A percentile compares a stretch with the other conserved stretches of the same genome.
Evolutionary conservation across 2,329 filamentous ascomycete genomes (phyloP).

Genomic region (Fusarium mundagurra): DNA sequence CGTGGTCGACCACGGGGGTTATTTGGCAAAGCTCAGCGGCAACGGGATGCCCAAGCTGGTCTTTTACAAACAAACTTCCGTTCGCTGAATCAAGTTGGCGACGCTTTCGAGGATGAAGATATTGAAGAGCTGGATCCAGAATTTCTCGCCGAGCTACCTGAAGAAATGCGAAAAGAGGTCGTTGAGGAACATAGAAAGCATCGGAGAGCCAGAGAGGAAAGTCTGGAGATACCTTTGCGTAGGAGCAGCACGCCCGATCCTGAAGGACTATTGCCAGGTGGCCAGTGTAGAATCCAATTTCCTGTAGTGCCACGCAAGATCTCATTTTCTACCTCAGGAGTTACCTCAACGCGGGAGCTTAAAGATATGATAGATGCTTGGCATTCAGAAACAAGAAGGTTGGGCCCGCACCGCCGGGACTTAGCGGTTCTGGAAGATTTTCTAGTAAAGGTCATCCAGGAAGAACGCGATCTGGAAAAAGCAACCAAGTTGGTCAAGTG

Average conservation of each 20-base stretch:
- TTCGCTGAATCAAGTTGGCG: slow-evolving; percentile 48
- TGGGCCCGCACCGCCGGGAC: slow-evolving; percentile 84
- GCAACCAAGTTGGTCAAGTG: slow-evolving; percentile 75
- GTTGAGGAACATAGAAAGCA: slow-evolving; percentile 72
- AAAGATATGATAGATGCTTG: slow-evolving; percentile 80
- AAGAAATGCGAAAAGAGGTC: slow-evolving; percentile 81
- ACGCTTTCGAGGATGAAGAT: slow-evolving; percentile 47
- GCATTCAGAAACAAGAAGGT: slow-evolving; percentile 74
- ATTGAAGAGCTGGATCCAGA: slow-evolving; percentile 69
- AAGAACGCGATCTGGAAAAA: slow-evolving; percentile 84
- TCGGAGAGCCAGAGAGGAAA: slow-evolving; percentile 66
- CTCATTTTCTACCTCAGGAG: slow-evolving; percentile 55
- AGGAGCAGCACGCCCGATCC: slow-evolving; percentile 39
- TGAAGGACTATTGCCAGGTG: slow-evolving; percentile 43
- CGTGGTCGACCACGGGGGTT: slow-evolving; percentile 58
- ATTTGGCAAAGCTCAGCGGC: slow-evolving; percentile 59
- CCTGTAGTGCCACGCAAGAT: slow-evolving; percentile 57
- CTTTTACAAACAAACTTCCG: slow-evolving; percentile 81
- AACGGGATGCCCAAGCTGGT: slow-evolving; percentile 64
- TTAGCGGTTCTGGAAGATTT: slow-evolving; percentile 79
- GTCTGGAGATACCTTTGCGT: slow-evolving; percentile 53
- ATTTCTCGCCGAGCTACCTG: slow-evolving; percentile 84
- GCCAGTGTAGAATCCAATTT: slow-evolving; percentile 59
- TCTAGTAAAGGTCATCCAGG: slow-evolving; percentile 73
- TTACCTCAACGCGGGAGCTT: slow-evolving; percentile 66